Evolutionary conservation across 106 monocot genomes (phyloP), one percentile per base, ranked within the genome.

Genomic region (Dendrobium chrysotoxum): DNA sequence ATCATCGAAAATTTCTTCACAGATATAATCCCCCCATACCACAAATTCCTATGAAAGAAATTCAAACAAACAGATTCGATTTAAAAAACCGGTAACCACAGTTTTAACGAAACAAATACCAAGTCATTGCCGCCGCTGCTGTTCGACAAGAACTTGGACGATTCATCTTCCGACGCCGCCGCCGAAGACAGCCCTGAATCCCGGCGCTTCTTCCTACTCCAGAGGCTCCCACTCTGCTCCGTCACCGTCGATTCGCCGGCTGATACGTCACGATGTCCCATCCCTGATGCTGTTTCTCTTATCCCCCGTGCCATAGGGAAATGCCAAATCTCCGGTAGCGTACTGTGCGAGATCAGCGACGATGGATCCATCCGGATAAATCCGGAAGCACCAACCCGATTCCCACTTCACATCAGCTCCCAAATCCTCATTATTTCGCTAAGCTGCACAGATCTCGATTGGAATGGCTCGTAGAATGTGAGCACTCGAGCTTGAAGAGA

Each of bases 81-180:
- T 5, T 8, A 65, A n/a, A 65, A 65, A 65, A 23, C 5, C 21
- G 25, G 64, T 65, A 11, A 65, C 2, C 23, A 25, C 4, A 21
- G 23, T 23, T 7, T 65, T 25, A 23, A 65, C 64, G 64, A 65
- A 65, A 65, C 12, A 25, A 65, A 65, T 83, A 87, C 87, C 91
- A 89, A 66, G n/a, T 87, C 94, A 65, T 86, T 88, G 72, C 86
- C 91, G 80, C 86, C 93, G 79, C 93, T 85, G 80, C 89, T 84
- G 25, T 85, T 85, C 44, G 94, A 89, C 40, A 86, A 86, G 79
- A 88, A 78, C 93, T 83, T 89, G 20, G 91, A 94, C 3, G 91
- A 89, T 66, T 89, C 94, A 38, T 91, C 89, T 79, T 94, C 89
- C 11, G 86, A 85, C 21, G 73, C 83, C 7, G 81, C 72, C 5